Percentiles rank a stretch among this genome's conserved stretches.
Conservation (phyloP, 768 basidiomycete species). For the Naganishia randhawae region DNA sequence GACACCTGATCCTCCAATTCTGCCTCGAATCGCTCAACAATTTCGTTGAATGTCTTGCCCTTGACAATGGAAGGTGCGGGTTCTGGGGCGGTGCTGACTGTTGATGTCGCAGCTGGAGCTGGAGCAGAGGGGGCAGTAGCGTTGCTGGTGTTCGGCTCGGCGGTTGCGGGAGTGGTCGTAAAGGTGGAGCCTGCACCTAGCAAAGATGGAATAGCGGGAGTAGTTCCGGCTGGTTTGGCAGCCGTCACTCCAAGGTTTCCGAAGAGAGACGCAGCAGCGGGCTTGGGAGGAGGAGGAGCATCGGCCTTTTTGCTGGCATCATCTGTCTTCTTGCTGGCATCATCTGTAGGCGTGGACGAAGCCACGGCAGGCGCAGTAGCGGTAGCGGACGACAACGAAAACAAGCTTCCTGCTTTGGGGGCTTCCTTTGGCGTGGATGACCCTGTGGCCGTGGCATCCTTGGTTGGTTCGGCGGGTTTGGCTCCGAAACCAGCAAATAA, state of each 20-base stretch:
- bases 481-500: constrained; percentile 22
- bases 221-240: not conserved
- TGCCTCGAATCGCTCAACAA: constrained; percentile 28
- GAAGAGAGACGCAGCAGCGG: constrained; percentile 11
- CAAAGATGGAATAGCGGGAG: constrained; percentile 5
- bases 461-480: constrained; percentile 22
- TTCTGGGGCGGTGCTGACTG: constrained; percentile 14
- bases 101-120: constrained; percentile 17
- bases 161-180: not conserved
- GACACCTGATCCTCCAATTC: constrained; percentile 23
- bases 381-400: not conserved
- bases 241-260: constrained; percentile 1
- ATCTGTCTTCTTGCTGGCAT: not conserved
- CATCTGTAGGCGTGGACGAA: not conserved
- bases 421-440: constrained; percentile 11
- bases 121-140: constrained; percentile 2
- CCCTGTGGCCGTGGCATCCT: not conserved
- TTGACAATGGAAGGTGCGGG: constrained; percentile 29
- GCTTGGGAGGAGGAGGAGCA: not conserved
- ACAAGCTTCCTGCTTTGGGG: constrained; percentile 5
- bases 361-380: not conserved
- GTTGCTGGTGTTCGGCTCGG: not conserved
- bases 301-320: not conserved
- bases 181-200: not conserved
- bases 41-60: constrained; percentile 28